Evolutionary conservation across 2,329 filamentous ascomycete species (phyloP).

Genomic region (Byssochlamys sp.): DNA sequence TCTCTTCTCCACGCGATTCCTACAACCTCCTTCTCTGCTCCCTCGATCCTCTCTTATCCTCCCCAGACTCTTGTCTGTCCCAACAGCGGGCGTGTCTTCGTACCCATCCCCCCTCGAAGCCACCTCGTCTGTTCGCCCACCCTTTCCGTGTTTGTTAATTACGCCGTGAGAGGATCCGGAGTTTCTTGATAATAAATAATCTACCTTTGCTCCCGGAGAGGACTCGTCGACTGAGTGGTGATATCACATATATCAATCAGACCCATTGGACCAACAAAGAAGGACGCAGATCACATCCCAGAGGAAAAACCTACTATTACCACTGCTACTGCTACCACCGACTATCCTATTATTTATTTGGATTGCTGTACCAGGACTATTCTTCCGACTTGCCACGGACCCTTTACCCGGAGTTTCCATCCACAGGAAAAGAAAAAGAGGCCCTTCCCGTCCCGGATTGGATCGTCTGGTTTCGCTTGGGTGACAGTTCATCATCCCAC

Average conservation of each 20-base stretch:
- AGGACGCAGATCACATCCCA: not conserved
- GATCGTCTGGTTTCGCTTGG: constrained; percentile 7
- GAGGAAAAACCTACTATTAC: not conserved
- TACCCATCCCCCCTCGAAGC: no score
- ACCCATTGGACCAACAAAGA: not conserved
- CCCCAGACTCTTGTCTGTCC: no score
- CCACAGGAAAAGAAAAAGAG: not conserved
- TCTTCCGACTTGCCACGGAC: constrained; percentile 2
- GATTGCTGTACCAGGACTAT: constrained; percentile 13
- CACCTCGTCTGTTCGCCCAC: no score
- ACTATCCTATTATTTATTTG: constrained; percentile 8
- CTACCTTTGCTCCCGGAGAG: no score
- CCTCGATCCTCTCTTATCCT: constrained; percentile 1
- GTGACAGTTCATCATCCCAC: not conserved
- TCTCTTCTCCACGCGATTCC: constrained; percentile 7
- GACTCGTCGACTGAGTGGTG: no score
- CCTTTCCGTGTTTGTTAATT: no score
- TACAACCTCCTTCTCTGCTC: constrained; percentile 5
- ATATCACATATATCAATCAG: not conserved
- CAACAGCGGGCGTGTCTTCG: no score
- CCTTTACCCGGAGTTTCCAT: not conserved
- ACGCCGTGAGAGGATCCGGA: no score
- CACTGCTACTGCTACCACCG: not conserved
- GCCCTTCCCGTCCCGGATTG: not conserved
- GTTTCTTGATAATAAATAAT: no score